Base-by-base conservation (phyloP, 2,329 filamentous ascomycete species). In the Akanthomyces dipterigenus region DNA sequence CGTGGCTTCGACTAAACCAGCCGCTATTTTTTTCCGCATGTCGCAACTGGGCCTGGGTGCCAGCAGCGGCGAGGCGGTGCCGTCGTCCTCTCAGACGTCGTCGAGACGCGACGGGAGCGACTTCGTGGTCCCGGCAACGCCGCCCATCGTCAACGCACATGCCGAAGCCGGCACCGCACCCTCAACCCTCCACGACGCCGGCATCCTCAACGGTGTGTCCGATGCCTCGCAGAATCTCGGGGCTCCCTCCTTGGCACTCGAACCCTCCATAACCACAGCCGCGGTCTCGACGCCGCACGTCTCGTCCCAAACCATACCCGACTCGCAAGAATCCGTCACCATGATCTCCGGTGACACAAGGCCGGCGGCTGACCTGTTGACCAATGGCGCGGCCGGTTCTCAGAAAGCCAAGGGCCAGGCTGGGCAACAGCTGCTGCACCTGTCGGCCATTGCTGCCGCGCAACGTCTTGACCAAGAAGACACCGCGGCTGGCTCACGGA, bases 401-500 rank as follows among this genome's bases (percentile, higher is more conserved):
- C 57, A 42, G 50, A 9, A 56, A 18, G 24, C 9, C 59, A 49
- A 24, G 24, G 24, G 42, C 18, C 31, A 64, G 63, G 24, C 60
- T 60, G 64, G 78, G 81, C 40, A 83, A 77, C 84, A 87, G 67
- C 69, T 87, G 53, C 75, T 83, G 18, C 81, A 82, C 63, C 73
- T 86, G n/a, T 85, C 83, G 6, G 78, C 84, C 63, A 74, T 85
- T 60, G 83, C 83, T 31, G 82, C 84, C 42, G 75, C 76, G 36
- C 79, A 82, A 65, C 79, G 78, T 69, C 77, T 83, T 68, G 69
- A 67, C 12, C 71, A 76, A 36, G 48, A 50, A 1, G 69, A 70
- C 71, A 62, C 76, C 70, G 48, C 65, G 60, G 61, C 80, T 70
- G 66, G 65, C 38, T 80, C 81, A 42, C 84, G 85, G 64, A 96